Base-by-base conservation (phyloP, 116 monocot genomes). In the Cymodocea nodosa region DNA sequence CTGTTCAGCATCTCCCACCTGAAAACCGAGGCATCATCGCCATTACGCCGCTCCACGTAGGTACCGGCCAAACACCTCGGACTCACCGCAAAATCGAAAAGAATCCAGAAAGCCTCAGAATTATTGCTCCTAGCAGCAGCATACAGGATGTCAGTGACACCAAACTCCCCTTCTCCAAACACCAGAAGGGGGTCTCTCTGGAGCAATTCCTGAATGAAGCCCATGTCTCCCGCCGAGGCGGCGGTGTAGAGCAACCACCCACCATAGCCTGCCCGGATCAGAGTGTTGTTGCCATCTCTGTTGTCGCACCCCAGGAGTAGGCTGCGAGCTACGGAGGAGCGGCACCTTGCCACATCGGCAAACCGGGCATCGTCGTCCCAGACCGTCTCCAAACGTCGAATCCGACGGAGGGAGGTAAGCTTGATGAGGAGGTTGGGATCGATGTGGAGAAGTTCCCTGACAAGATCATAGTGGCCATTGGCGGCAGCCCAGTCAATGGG, bases 111-210 rank as follows among this genome's bases (percentile, higher is more conserved):
- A 10, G 86, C 83, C 36, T 82, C 83, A 0, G 70, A 61, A 49
- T 60, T 79, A 71, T 76, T 86, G 57, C 91, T 77, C 78, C 91
- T 85, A 1, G 97, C 87, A 6, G 91, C 91, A 11, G 88, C 91
- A 51, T 97, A 88, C 15, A 97, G 77, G 48, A 97, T 80, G 55
- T 97, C 97, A 1, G 97, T 91, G 17, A 97, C 83, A 13, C 88
- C 97, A 60, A 85, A 97, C 67, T 91, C 91, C n/a, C 91, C 97
- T 74, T 91, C 91, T 11, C 91, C 97, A 35, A 97, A 97, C 4
- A 88, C 88, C 51, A 97, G 58, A 50, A 91, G 80, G 0, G 88
- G 85, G 50, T 84, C 82, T 68, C 87, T 85, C 64, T 75, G 80
- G 15, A 97, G 84, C 69, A 97, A 51, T 25, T 87, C 85, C 34